phyloP scores from a whole-genome alignment of 768 basidiomycete species.

The Daedaleopsis sinensis region DNA sequence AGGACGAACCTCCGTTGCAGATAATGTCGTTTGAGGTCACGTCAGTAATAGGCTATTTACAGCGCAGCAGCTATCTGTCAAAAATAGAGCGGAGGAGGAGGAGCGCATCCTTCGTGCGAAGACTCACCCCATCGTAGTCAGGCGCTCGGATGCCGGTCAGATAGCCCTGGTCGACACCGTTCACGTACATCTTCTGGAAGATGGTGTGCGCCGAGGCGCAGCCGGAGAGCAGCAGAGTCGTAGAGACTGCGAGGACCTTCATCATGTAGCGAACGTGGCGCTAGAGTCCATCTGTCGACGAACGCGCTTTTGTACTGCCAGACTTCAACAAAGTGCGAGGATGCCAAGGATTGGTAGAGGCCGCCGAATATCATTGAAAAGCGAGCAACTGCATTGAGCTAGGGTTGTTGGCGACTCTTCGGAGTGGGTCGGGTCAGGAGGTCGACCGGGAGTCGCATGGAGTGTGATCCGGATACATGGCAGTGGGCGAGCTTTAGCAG shows the following conservation, averaged over 20 bases:
- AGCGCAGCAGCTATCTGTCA: not conserved
- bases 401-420: not conserved
- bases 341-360: no score
- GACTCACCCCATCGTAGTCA: constrained; percentile 48
- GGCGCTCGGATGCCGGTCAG: constrained; percentile 47
- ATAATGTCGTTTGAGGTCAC: constrained; percentile 57
- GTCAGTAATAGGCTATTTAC: constrained; percentile 52
- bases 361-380: no score
- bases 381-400: not conserved
- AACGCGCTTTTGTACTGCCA: not conserved
- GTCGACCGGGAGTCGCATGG: not conserved
- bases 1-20: constrained; percentile 49
- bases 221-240: not conserved
- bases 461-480: not conserved
- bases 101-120: constrained; percentile 17
- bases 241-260: not conserved
- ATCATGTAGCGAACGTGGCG: not conserved
- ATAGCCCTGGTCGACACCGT: constrained; percentile 52
- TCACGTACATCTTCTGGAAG: constrained; percentile 57
- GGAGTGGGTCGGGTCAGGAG: not conserved
- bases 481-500: not conserved
- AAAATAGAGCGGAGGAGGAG: not conserved
- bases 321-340: no score
- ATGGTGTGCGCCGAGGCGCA: constrained; percentile 50
- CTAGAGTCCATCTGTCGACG: no score